phyloP scores from a whole-genome alignment of 805 yeast species.

The Nakazawaea ishiwadae region DNA sequence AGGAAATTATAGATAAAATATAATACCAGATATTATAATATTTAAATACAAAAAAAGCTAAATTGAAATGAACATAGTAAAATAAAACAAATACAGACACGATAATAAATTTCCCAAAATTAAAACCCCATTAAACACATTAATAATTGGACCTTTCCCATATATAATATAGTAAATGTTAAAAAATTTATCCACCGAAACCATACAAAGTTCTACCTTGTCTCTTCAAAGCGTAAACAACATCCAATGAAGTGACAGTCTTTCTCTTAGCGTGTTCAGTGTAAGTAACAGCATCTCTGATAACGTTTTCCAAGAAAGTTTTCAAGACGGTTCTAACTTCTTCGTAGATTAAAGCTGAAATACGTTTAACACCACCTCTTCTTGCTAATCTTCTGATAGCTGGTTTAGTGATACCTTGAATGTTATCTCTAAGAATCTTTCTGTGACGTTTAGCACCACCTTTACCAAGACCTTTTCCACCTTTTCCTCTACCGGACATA shows the following conservation, averaged over 20 bases:
- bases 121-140: not conserved
- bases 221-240: slow-evolving; percentile 98
- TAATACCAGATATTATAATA: too few species aligned
- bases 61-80: not conserved
- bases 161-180: not conserved
- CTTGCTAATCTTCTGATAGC: slow-evolving; percentile 99
- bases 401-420: slow-evolving; percentile 99
- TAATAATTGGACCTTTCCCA: not conserved
- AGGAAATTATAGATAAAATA: too few species aligned
- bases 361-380: slow-evolving; percentile 99
- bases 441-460: slow-evolving; percentile 99
- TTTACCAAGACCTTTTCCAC: slow-evolving; percentile 99
- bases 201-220: slow-evolving; percentile 99
- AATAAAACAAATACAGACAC: too few species aligned
- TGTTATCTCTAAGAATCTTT: slow-evolving; percentile 98
- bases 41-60: too few species aligned
- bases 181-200: slow-evolving; percentile 99
- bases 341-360: slow-evolving; percentile 97
- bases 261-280: slow-evolving; percentile 99
- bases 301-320: slow-evolving; percentile 93
- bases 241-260: slow-evolving; percentile 98
- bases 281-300: slow-evolving; percentile 98
- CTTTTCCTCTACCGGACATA: slow-evolving; percentile 99
- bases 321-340: slow-evolving; percentile 97
- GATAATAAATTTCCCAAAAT: too few species aligned